Base-by-base conservation (phyloP, 202 grass and related monocot species). In the Bolboschoenoplectus hybrid region DNA sequence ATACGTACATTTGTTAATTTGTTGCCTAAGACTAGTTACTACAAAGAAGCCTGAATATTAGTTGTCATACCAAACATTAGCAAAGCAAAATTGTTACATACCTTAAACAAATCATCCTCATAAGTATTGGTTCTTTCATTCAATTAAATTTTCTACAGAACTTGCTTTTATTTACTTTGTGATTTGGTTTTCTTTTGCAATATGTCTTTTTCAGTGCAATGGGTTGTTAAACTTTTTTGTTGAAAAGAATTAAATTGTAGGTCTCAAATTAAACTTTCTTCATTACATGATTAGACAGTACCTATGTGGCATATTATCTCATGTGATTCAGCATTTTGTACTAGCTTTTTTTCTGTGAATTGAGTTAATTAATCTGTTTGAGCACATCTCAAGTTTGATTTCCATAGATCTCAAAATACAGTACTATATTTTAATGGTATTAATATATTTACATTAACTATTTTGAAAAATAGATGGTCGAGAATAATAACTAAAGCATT, bases 391-490 rank as follows among this genome's bases (percentile, higher is more conserved):
- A 4, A 41, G 41, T 2, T 68, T 41, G 12, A 39, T 41, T 68
- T 68, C 38, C 66, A 68, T 12, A 16, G 12, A 68, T 41, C 43
- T 68, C 63, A 65, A 41, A 68, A 68, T 43, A 35, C 1, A 11
- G 43, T 68, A 14, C 16, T 16, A 67, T 68, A 41, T 41, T 68
- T 41, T 41, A 46, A 46, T 46, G 26, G 26, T 26, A 26, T 7
- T 69, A 43, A 69, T 47, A 72, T 72, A 72, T 72, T 68, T 47
- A 72, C 17, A 72, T 10, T 46, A 47, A 46, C 13, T 72, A 7
- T 72, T 16, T 69, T 45, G 3, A 20, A 26, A 47, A 14, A 67
- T 40, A 3, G 35, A 14, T 36, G 64, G 39, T 67, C 4, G 13
- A 46, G 7, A 39, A 67, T 32, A 26, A 9, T 10, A 19, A 35